A percentile compares a stretch with the other conserved stretches of the same genome.
Conservation (phyloP, 208 protist species). For the Balamuthia mandrillaris region DNA sequence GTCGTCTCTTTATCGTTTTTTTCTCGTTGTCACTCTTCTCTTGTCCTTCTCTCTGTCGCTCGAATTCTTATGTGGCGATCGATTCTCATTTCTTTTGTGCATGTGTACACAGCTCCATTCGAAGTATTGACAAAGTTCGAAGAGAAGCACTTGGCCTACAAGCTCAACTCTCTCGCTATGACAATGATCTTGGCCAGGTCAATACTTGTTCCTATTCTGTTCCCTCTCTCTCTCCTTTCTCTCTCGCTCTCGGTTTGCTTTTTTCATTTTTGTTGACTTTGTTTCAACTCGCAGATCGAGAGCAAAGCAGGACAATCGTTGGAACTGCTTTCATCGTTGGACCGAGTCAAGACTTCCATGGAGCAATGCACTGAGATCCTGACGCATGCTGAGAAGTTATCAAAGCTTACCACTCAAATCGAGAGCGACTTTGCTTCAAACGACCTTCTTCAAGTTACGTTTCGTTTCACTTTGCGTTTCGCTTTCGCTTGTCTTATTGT, state of each 20-base stretch:
- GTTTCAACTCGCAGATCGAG: neutral
- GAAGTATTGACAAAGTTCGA: neutral
- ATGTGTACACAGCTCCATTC: neutral
- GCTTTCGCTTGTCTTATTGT: neutral
- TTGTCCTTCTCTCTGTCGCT: too few relatives aligned
- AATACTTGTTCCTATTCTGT: neutral
- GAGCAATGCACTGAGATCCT: conserved; percentile 14
- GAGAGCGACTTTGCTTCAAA: neutral
- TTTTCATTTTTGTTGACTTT: neutral
- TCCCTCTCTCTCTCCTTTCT: neutral
- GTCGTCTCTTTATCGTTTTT: neutral
- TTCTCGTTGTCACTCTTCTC: too few relatives aligned
- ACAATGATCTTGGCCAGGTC: neutral
- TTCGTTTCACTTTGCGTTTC: neutral
- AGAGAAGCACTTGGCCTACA: neutral
- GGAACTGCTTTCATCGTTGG: neutral
- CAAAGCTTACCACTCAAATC: neutral
- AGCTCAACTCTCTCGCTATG: neutral
- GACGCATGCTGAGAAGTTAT: neutral
- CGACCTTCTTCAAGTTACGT: neutral
- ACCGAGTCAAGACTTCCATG: neutral
- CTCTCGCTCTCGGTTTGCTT: neutral
- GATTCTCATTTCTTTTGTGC: too few relatives aligned
- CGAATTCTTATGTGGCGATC: too few relatives aligned
- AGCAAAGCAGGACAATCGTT: neutral